Evolutionary conservation across 345 rosid genomes (phyloP).

Genomic region (Arabidopsis arenosa): DNA sequence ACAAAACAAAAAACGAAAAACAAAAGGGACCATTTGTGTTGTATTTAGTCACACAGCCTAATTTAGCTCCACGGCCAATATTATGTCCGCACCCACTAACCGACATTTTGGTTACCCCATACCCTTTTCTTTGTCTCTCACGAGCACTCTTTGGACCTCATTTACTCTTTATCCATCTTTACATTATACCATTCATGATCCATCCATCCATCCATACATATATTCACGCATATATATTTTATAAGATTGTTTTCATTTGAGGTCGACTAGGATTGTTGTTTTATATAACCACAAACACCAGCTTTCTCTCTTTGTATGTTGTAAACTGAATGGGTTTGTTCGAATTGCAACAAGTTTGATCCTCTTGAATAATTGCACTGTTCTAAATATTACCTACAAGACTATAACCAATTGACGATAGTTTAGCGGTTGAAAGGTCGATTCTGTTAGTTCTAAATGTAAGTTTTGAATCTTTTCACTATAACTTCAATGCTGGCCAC

Average conservation of each 20-base stretch:
- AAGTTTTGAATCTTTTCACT: neutral
- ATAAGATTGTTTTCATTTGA: neutral
- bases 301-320: neutral
- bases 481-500: neutral
- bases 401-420: neutral
- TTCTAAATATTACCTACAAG: neutral
- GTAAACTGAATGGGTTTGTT: neutral
- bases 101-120: conserved; percentile 30
- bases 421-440: neutral
- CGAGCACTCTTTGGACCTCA: conserved; percentile 24
- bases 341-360: neutral
- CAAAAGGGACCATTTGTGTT: conserved; percentile 27
- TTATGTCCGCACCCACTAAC: conserved; percentile 28
- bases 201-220: neutral
- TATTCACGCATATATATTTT: neutral
- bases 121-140: conserved; percentile 20
- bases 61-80: conserved; percentile 13
- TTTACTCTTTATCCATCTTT: conserved; percentile 16
- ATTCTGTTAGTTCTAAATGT: neutral
- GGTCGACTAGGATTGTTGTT: neutral
- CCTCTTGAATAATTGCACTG: neutral
- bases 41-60: conserved; percentile 32
- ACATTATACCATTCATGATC: neutral
- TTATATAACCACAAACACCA: neutral
- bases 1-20: conserved; percentile 10